Evolutionary conservation across 495 filamentous ascomycete species (phyloP).

Genomic region (Cryomyces antarcticus): DNA sequence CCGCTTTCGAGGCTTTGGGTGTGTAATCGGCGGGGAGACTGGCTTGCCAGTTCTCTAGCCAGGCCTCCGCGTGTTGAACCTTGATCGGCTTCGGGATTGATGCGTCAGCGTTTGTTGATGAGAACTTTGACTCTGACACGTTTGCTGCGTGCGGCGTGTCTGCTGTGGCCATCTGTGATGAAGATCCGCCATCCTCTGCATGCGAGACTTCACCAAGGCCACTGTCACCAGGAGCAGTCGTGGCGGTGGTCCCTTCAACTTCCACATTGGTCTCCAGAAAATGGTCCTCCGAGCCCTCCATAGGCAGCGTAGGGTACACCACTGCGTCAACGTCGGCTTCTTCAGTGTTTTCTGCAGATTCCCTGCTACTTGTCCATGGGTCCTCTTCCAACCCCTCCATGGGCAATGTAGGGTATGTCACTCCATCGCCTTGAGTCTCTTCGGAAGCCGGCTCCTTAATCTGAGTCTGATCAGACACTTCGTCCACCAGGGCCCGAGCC

Average conservation of each 20-base stretch:
- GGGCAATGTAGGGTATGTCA: too few species aligned
- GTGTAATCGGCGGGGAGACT: slow-evolving; percentile 4
- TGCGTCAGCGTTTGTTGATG: background rate
- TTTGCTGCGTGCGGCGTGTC: background rate
- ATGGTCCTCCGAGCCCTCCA: background rate
- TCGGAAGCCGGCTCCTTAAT: background rate
- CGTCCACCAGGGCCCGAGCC: background rate
- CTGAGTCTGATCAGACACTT: background rate
- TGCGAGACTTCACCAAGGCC: background rate
- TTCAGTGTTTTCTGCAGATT: background rate
- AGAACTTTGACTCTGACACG: background rate
- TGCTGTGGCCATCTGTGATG: background rate
- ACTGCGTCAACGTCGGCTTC: background rate
- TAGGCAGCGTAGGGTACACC: background rate
- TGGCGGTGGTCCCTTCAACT: background rate
- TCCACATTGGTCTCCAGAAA: background rate
- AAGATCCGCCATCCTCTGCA: background rate
- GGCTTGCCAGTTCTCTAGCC: slow-evolving; percentile 4
- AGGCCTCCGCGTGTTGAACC: slow-evolving; percentile 4
- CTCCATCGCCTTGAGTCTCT: background rate
- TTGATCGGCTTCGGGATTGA: background rate
- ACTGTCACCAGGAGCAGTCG: slow-evolving; percentile 7
- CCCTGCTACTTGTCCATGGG: too few species aligned
- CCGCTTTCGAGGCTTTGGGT: slow-evolving; percentile 7
- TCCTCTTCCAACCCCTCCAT: background rate